Evolutionary conservation across 2,329 filamentous ascomycete species (phyloP).

Genomic region (Exophiala lecanii-corni): DNA sequence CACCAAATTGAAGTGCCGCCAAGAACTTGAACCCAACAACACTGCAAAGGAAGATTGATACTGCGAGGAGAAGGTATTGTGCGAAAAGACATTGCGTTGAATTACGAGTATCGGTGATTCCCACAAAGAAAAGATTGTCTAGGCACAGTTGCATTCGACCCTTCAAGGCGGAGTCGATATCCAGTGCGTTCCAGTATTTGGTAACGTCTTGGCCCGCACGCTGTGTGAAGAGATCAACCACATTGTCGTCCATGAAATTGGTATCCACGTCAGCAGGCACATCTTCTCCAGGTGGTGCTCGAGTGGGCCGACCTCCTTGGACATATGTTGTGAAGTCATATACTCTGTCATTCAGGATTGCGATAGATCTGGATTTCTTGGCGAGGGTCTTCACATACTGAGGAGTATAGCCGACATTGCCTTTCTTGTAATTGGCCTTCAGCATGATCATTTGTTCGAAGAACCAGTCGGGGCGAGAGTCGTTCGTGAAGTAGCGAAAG

Average conservation of each 20-base stretch:
- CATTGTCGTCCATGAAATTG: slow-evolving; percentile 74
- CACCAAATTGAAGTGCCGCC: slow-evolving; percentile 88
- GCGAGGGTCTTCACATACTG: slow-evolving; percentile 70
- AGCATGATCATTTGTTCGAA: slow-evolving; percentile 78
- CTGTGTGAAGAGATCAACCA: slow-evolving; percentile 72
- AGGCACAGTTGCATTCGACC: slow-evolving; percentile 74
- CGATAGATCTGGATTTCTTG: slow-evolving; percentile 62
- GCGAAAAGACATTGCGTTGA: slow-evolving; percentile 81
- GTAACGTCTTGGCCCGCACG: slow-evolving; percentile 75
- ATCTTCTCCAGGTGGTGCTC: slow-evolving; percentile 51
- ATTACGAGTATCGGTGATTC: slow-evolving; percentile 84
- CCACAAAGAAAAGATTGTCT: slow-evolving; percentile 92
- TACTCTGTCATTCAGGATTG: slow-evolving; percentile 70
- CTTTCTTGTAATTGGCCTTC: slow-evolving; percentile 75
- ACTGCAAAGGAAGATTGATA: slow-evolving; percentile 72
- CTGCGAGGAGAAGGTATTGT: slow-evolving; percentile 79
- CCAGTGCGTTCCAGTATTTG: slow-evolving; percentile 72
- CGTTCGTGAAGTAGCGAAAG: slow-evolving; percentile 78
- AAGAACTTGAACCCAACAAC: slow-evolving; percentile 96
- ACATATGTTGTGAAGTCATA: slow-evolving; percentile 89
- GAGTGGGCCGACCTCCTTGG: slow-evolving; percentile 64
- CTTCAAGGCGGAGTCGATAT: slow-evolving; percentile 54
- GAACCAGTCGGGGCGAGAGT: slow-evolving; percentile 87
- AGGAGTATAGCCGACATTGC: slow-evolving; percentile 76
- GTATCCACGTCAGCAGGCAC: slow-evolving; percentile 49